These are phyloP conservation scores for Grigorovia jiainica DNA, from an alignment of 805 yeast genomes.

Conservation along the genomic window DNA sequence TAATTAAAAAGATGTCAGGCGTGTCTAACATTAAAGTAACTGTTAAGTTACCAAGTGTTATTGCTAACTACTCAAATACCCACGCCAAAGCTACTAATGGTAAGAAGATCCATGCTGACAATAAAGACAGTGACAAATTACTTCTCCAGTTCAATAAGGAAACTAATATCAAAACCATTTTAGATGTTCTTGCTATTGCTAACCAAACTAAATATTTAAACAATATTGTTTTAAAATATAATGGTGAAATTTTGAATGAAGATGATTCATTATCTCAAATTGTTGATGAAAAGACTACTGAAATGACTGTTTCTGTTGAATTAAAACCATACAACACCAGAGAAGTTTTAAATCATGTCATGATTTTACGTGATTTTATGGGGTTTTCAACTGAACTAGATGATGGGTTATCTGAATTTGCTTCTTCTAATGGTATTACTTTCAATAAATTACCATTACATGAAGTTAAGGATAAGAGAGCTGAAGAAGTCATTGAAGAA, in stretches of 20 bases:
- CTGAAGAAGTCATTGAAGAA: conserved; percentile 8
- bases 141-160: conserved; percentile 20
- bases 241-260: conserved; percentile 13
- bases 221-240: conserved; percentile 16
- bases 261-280: conserved; percentile 8
- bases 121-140: conserved; percentile 9
- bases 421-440: conserved; percentile 25
- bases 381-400: conserved; percentile 27
- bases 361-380: conserved; percentile 25
- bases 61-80: conserved; percentile 1
- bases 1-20: neutral
- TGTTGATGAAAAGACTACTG: conserved; percentile 11
- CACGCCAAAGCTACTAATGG: conserved; percentile 4
- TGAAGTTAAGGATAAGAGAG: conserved; percentile 11
- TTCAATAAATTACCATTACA: conserved; percentile 20
- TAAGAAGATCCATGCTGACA: conserved; percentile 7
- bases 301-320: conserved; percentile 12
- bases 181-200: conserved; percentile 20
- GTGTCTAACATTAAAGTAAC: conserved; percentile 11
- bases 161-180: conserved; percentile 19
- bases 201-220: conserved; percentile 23
- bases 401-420: conserved; percentile 26
- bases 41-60: conserved; percentile 13
- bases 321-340: conserved; percentile 23
- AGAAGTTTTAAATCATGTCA: conserved; percentile 24